These are phyloP conservation scores for Globisporangium barbulae DNA, from an alignment of 352 stramenopile species.

Conservation along the genomic window DNA sequence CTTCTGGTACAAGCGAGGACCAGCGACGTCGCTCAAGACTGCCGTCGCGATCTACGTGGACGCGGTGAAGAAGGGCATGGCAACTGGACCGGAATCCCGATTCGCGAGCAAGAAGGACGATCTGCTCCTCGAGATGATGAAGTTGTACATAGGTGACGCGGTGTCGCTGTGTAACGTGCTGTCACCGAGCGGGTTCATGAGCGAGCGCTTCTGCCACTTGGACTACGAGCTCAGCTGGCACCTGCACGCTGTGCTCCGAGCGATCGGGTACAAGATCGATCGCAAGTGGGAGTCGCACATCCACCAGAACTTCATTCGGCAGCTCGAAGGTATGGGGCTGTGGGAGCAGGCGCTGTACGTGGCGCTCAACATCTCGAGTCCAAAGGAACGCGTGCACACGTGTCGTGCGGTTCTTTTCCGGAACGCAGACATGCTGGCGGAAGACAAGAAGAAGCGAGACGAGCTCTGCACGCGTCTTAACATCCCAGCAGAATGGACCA, in stretches of 20 bases:
- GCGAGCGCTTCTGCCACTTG: slow-evolving; percentile 28
- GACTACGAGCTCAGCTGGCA: slow-evolving; percentile 83
- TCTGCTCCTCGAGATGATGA: slow-evolving; percentile 66
- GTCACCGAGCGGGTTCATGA: slow-evolving; percentile 55
- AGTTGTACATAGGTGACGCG: slow-evolving; percentile 54
- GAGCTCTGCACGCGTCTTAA: slow-evolving; percentile 45
- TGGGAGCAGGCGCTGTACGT: slow-evolving; percentile 82
- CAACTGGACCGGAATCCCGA: slow-evolving; percentile 27
- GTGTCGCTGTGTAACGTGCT: slow-evolving; percentile 56
- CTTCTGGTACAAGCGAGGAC: slow-evolving; percentile 66
- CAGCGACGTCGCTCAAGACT: slow-evolving; percentile 41
- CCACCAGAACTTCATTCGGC: slow-evolving; percentile 77
- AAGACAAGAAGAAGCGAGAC: slow-evolving; percentile 34
- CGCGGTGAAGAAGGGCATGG: slow-evolving; percentile 39
- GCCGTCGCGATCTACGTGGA: slow-evolving; percentile 40
- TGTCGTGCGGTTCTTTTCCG: slow-evolving; percentile 63
- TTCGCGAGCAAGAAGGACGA: slow-evolving; percentile 48
- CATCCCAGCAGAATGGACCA: slow-evolving; percentile 64
- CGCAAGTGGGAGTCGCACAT: slow-evolving; percentile 76
- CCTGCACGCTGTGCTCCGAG: slow-evolving; percentile 64
- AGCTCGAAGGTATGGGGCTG: slow-evolving; percentile 59
- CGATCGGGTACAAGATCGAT: slow-evolving; percentile 72
- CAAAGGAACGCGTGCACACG: slow-evolving; percentile 47
- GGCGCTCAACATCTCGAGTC: slow-evolving; percentile 65
- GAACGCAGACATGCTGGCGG: slow-evolving; percentile 53